These are phyloP conservation scores for Camillea tinctor DNA, from an alignment of 2,329 filamentous ascomycete genomes.

Conservation along the genomic window DNA sequence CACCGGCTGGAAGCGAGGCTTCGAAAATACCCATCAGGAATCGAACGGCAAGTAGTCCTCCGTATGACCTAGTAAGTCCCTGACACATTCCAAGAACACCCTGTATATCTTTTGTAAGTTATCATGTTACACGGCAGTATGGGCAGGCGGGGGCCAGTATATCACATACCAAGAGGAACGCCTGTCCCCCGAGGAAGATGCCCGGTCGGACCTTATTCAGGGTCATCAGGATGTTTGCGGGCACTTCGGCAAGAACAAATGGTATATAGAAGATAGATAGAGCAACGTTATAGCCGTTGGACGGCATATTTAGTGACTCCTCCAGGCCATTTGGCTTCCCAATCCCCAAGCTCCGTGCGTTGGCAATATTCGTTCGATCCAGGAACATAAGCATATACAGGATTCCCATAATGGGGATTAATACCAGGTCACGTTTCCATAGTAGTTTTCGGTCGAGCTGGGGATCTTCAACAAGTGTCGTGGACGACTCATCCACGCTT, in stretches of 20 bases:
- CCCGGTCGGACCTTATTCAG: constrained; percentile 38
- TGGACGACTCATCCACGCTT: constrained; percentile 6
- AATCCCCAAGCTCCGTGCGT: constrained; percentile 37
- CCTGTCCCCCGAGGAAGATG: constrained; percentile 38
- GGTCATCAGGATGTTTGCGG: constrained; percentile 45
- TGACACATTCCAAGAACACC: constrained; percentile 42
- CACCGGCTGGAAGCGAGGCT: constrained; percentile 30
- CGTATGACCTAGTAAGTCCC: constrained; percentile 39
- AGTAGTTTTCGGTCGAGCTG: constrained; percentile 20
- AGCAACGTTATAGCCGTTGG: constrained; percentile 41
- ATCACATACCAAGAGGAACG: constrained; percentile 38
- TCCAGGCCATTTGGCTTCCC: constrained; percentile 40
- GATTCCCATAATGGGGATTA: constrained; percentile 29
- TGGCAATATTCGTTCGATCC: constrained; percentile 39
- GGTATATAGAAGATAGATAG: constrained; percentile 45
- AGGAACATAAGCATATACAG: constrained; percentile 30
- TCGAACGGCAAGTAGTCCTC: constrained; percentile 33
- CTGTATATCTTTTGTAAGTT: constrained; percentile 17
- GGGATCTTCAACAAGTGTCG: constrained; percentile 10
- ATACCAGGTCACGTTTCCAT: constrained; percentile 29
- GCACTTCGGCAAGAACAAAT: constrained; percentile 45
- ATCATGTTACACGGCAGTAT: constrained; percentile 7
- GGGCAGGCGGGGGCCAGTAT: not conserved
- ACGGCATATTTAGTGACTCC: constrained; percentile 40
- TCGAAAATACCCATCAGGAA: constrained; percentile 81